Conservation (phyloP, 345 rosid species). For the Lepidium sativum region DNA sequence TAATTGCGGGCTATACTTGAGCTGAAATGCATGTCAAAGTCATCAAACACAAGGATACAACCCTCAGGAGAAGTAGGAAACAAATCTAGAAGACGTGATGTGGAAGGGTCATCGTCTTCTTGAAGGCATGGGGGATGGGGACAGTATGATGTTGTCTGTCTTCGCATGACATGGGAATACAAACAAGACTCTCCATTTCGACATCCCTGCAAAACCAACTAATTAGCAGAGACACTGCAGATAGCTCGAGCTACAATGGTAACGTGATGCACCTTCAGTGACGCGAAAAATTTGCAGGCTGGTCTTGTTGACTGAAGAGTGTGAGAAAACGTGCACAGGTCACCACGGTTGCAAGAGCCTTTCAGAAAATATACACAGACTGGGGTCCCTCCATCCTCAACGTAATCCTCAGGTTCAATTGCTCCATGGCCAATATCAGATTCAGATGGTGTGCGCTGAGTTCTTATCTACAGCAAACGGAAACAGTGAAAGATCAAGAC, state of each 20-base stretch:
- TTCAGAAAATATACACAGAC: conserved; percentile 55
- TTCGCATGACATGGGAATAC: conserved; percentile 52
- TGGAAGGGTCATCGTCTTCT: conserved; percentile 44
- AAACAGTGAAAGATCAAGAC: conserved; percentile 9
- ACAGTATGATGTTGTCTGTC: conserved; percentile 14
- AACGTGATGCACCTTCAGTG: conserved; percentile 51
- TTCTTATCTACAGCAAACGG: conserved; percentile 43
- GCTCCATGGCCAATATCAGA: conserved; percentile 19
- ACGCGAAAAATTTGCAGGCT: conserved; percentile 57
- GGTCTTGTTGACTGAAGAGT: conserved; percentile 51
- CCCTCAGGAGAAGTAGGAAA: conserved; percentile 48
- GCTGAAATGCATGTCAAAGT: conserved; percentile 51
- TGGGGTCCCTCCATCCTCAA: conserved; percentile 27
- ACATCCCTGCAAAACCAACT: conserved; percentile 61
- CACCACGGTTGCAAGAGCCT: conserved; percentile 76
- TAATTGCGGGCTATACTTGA: conserved; percentile 45
- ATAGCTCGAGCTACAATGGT: background rate
- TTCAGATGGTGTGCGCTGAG: conserved; percentile 28
- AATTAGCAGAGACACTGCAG: conserved; percentile 9
- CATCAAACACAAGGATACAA: conserved; percentile 60
- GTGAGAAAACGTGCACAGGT: conserved; percentile 66
- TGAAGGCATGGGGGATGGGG: conserved; percentile 36
- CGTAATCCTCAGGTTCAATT: conserved; percentile 22
- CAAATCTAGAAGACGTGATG: conserved; percentile 36
- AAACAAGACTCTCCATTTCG: conserved; percentile 61